A percentile compares a stretch with the other conserved stretches of the same genome.
phyloP scores from a whole-genome alignment of 768 basidiomycete genomes.

The Nidula microcarpa region DNA sequence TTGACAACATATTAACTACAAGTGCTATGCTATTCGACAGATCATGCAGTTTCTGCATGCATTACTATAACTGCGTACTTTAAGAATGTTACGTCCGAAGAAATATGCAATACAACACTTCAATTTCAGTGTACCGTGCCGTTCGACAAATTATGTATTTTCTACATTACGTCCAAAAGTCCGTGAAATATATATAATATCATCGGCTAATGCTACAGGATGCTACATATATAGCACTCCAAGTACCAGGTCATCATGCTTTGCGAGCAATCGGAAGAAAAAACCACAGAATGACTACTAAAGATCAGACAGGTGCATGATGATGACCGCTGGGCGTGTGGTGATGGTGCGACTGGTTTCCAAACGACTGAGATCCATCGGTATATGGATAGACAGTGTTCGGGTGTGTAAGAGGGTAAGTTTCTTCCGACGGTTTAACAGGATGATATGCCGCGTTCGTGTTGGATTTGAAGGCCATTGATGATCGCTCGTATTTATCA shows the following conservation, averaged over 20 bases:
- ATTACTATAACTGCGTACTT: no score
- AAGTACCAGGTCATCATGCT: neutral
- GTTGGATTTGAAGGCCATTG: slow-evolving; percentile 7
- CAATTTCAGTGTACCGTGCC: no score
- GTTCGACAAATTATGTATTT: no score
- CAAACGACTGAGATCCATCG: slow-evolving; percentile 23
- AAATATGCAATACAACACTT: no score
- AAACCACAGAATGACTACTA: neutral
- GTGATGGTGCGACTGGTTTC: slow-evolving; percentile 5
- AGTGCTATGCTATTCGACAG: no score
- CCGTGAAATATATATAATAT: neutral
- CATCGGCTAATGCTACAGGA: neutral
- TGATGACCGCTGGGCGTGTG: no score
- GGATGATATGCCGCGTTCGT: slow-evolving; percentile 17
- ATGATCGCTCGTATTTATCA: slow-evolving; percentile 19
- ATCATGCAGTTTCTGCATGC: no score
- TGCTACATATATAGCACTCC: neutral
- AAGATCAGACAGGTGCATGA: neutral
- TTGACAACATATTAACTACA: no score
- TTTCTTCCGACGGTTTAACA: slow-evolving; percentile 21
- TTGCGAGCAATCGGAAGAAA: neutral
- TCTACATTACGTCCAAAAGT: no score
- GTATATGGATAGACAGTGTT: slow-evolving; percentile 26
- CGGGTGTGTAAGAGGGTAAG: slow-evolving; percentile 21
- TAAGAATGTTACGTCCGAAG: no score